Evolutionary conservation across 2,329 filamentous ascomycete genomes (phyloP).

Genomic region (Talaromyces verruculosus): DNA sequence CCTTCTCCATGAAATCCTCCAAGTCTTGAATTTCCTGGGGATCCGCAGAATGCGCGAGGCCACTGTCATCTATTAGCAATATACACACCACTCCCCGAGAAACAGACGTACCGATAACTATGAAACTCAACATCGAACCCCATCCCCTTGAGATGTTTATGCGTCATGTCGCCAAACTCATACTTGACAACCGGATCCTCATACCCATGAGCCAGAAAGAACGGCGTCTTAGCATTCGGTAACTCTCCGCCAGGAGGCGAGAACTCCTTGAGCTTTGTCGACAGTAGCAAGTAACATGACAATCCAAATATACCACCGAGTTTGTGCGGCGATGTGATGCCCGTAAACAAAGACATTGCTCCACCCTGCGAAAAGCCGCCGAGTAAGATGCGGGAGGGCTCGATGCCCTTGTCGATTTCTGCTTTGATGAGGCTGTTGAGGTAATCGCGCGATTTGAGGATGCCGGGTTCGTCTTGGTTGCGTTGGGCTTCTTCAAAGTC

Average conservation of each 20-base stretch:
- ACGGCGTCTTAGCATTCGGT: conserved; percentile 71
- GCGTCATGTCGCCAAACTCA: conserved; percentile 67
- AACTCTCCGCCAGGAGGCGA: conserved; percentile 51
- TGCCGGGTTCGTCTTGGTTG: conserved; percentile 62
- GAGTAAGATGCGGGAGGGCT: conserved; percentile 77
- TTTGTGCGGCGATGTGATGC: conserved; percentile 70
- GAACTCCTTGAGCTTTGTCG: conserved; percentile 61
- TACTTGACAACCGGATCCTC: conserved; percentile 70
- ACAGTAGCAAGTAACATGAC: conserved; percentile 76
- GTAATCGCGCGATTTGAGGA: conserved; percentile 70
- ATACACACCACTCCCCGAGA: not conserved
- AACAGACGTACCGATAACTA: conserved; percentile 64
- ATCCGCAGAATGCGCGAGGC: conserved; percentile 73
- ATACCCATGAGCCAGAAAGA: conserved; percentile 89
- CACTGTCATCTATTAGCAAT: conserved; percentile 45
- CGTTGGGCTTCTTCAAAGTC: conserved; percentile 43
- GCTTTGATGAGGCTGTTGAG: conserved; percentile 76
- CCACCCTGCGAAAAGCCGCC: conserved; percentile 71
- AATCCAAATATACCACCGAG: conserved; percentile 86
- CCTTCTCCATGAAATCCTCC: conserved; percentile 61
- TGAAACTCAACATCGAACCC: conserved; percentile 75
- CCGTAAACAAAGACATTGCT: conserved; percentile 79
- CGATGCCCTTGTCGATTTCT: conserved; percentile 78
- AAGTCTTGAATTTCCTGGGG: conserved; percentile 79
- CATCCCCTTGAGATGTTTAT: conserved; percentile 62